Evolutionary conservation across 2,329 filamentous ascomycete species (phyloP), one percentile per base, ranked within the genome.

Genomic region (Aspergillus thermomutatus): DNA sequence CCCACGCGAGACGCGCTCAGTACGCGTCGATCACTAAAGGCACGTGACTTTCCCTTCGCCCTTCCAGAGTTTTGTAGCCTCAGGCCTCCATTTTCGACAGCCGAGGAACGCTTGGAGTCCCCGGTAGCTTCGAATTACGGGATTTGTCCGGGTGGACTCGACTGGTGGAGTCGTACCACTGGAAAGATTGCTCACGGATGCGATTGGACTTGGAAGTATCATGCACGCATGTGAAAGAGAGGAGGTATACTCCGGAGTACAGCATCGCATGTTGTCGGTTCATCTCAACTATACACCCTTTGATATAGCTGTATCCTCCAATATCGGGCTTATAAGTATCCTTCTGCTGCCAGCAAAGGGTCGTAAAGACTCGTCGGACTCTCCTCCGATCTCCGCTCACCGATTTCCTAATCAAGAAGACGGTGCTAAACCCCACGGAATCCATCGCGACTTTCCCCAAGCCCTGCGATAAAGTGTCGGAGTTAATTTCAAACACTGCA

Each of bases 331-430:
- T 45, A 46, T 26, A 23, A 23, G 19, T 11, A 46, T 11, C 11
- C 23, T 25, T 46, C 43, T 21, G 21, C 43, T 46, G 43, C n/a
- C 21, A 26, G 21, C 11, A 25, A 45, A 21, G 19, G 41, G 19
- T 25, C 23, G 41, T 17, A 46, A 6, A 25, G 21, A 46, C 11
- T 25, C 21, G 5, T 17, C 43, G 11, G 43, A 46, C 43, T 46
- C 19, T 26, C 11, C 43, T 46, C 43, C 43, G 23, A 26, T 7
- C 48, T 51, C 58, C 64, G 55, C 65, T 72, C 70, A 72, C 70
- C 70, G 70, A 66, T 60, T 61, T 50, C 70, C 70, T 64, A 70
- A 71, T 62, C 52, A 52, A 68, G 69, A 41, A 56, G 57, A 57
- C 60, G 14, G 63, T 57, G 55, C 57, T 49, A 56, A 64, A 62